Evolutionary conservation across 805 yeast genomes (phyloP).

Genomic region (Saccharomyces kudriavzevii): DNA sequence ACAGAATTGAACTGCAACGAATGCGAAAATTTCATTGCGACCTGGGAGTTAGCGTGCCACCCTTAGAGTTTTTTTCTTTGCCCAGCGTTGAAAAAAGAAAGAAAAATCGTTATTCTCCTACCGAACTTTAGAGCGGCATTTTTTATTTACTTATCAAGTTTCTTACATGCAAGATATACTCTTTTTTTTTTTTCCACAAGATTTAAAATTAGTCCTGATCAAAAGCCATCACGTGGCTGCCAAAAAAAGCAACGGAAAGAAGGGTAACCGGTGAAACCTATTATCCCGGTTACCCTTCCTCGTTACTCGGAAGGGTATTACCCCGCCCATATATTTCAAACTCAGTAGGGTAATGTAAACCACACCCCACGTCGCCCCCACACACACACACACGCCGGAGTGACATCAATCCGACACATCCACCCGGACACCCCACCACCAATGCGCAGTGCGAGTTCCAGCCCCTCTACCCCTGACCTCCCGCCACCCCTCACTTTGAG

Average conservation of each 20-base stretch:
- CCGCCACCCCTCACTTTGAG: not conserved
- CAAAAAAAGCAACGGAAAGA: not conserved
- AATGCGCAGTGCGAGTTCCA: not conserved
- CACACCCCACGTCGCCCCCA: not conserved
- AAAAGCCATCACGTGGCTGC: not conserved
- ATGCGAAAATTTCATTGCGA: slow-evolving; percentile 82
- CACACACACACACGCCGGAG: not conserved
- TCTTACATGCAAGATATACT: not conserved
- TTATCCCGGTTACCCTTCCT: no score
- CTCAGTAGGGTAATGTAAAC: not conserved
- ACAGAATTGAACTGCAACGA: slow-evolving; percentile 94
- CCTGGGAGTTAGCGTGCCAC: not conserved
- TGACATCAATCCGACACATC: not conserved
- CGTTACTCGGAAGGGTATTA: no score
- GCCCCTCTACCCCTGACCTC: not conserved
- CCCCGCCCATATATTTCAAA: not conserved
- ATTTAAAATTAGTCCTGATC: not conserved
- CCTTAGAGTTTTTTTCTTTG: not conserved
- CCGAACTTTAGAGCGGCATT: not conserved
- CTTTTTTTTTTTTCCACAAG: not conserved
- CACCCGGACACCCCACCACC: not conserved
- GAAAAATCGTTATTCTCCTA: not conserved
- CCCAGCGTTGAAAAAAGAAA: not conserved
- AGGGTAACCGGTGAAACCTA: no score
- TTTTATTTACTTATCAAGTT: not conserved